Base-by-base conservation (phyloP, 2,329 filamentous ascomycete genomes). In the Talaromyces islandicus region DNA sequence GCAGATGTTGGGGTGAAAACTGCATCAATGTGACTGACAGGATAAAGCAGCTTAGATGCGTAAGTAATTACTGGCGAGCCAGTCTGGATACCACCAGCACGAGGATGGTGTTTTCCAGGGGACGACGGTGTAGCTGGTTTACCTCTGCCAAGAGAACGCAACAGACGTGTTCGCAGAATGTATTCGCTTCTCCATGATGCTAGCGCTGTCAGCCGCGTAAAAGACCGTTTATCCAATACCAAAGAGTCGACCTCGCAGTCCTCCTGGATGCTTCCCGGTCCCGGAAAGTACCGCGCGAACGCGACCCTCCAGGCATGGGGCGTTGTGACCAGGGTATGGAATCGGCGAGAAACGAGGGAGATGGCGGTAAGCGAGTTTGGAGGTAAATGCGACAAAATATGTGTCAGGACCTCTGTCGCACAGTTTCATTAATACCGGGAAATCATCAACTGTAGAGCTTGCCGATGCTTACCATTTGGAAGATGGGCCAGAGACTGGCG, bases 171-270 rank as follows among this genome's bases (percentile, higher is more conserved):
- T 53, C 94, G 85, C 60, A 96, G 78, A 54, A 97, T 88, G 69
- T 97, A 99, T 74, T 99, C 94, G 74, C 91, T 97, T 66, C 93
- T 85, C 93, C 94, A 97, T 9, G 92, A 94, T n/a, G 92, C 89
- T 63, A 92, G 77, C 3, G 87, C 82, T 10, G 90, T 95, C 58
- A 99, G 81, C 50, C 92, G 86, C 17, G 90, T 85, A 69, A 97
- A 99, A 64, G 86, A 84, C 51, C 92, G 89, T 66, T 85, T 84
- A 69, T 94, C 89, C 0, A 89, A 88, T 29, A 85, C 84, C 51
- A 92, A 78, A 58, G 73, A 74, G 68, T 85, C 86, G 58, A 76
- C 74, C 14, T 43, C 41, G 52, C 75, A 73, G 38, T 84, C 77
- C 25, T 78, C 74, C 6, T 54, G 30, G 53, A 87, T 70, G 6